These are phyloP conservation scores for Phytopythium delawarense DNA, from an alignment of 352 stramenopile genomes.

Conservation along the genomic window DNA sequence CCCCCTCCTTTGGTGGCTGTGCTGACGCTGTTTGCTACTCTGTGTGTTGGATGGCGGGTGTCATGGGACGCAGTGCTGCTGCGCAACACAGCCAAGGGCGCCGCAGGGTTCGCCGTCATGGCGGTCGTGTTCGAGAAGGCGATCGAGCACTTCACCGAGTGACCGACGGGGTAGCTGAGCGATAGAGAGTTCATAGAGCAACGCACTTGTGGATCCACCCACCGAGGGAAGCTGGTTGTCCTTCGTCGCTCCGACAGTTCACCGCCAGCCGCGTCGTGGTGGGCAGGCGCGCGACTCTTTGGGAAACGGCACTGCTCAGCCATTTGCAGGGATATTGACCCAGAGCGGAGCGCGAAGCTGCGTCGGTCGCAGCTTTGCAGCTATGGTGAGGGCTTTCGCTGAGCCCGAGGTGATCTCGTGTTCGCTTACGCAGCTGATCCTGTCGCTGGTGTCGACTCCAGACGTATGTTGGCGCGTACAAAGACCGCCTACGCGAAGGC, in stretches of 20 bases:
- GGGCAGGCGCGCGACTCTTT: conserved; percentile 1
- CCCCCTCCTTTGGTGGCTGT: background rate
- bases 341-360: background rate
- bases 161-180: background rate
- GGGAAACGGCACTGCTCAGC: background rate
- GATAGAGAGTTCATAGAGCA: background rate
- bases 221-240: background rate
- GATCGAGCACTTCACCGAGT: conserved; percentile 52
- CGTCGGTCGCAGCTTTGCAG: background rate
- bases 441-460: background rate
- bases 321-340: background rate
- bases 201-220: background rate
- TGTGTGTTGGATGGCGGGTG: conserved; percentile 1
- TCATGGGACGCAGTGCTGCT: conserved; percentile 38
- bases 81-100: conserved; percentile 71
- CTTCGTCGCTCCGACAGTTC: background rate
- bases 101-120: conserved; percentile 76
- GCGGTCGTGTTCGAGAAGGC: conserved; percentile 84
- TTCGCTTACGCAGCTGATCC: background rate
- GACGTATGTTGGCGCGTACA: conserved; percentile 38
- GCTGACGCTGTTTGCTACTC: background rate
- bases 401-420: background rate
- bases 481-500: conserved; percentile 40
- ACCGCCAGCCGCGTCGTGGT: background rate
- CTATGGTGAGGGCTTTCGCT: conserved; percentile 1